Conservation (phyloP, 2,329 filamentous ascomycete genomes). For the Paecilomyces fulvus region DNA sequence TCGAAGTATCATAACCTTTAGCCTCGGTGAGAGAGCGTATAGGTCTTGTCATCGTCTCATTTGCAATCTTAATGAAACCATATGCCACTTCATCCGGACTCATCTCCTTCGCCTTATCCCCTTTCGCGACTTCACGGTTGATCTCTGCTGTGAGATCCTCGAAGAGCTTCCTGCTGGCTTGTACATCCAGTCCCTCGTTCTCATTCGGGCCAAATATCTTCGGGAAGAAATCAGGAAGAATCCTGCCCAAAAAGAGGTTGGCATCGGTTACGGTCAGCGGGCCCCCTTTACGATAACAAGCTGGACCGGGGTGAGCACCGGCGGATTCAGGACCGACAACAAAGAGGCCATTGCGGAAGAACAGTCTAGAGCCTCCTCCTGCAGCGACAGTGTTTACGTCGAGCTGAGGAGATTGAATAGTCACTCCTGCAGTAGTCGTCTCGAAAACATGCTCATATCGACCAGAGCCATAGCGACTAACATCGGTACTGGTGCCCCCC, state of each 20-base stretch:
- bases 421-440: slow-evolving; percentile 81
- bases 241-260: slow-evolving; percentile 75
- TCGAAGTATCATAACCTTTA: slow-evolving; percentile 78
- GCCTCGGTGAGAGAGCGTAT: slow-evolving; percentile 49
- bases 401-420: slow-evolving; percentile 78
- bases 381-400: slow-evolving; percentile 90
- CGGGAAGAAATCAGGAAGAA: slow-evolving; percentile 88
- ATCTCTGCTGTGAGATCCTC: slow-evolving; percentile 68
- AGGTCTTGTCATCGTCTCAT: slow-evolving; percentile 70
- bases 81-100: slow-evolving; percentile 76
- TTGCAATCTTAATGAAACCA: slow-evolving; percentile 81
- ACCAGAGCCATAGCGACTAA: slow-evolving; percentile 73
- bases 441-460: slow-evolving; percentile 88
- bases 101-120: slow-evolving; percentile 45
- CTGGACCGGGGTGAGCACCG: slow-evolving; percentile 81
- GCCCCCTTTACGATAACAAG: slow-evolving; percentile 86
- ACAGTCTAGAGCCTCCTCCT: slow-evolving; percentile 63
- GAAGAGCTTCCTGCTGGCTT: slow-evolving; percentile 67
- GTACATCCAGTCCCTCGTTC: slow-evolving; percentile 68
- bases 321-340: slow-evolving; percentile 89
- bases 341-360: slow-evolving; percentile 69
- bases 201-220: slow-evolving; percentile 92
- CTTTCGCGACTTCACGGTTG: slow-evolving; percentile 62
- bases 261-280: slow-evolving; percentile 88
- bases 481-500: slow-evolving; percentile 85